Evolutionary conservation across 2,329 filamentous ascomycete genomes (phyloP).

Genomic region (Exophiala viscosa): DNA sequence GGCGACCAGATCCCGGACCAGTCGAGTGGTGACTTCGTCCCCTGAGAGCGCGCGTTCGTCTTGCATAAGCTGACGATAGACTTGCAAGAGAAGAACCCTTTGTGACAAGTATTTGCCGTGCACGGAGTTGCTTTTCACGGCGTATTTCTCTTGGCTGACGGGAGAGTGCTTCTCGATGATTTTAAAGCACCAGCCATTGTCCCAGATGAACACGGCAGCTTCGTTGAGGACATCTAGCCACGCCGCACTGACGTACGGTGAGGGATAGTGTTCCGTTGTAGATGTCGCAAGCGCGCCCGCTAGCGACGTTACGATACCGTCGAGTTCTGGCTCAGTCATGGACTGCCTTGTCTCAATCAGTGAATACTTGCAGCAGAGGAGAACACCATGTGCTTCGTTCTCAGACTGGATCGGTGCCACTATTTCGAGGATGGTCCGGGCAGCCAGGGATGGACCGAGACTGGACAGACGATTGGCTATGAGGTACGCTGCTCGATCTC

Average conservation of each 20-base stretch:
- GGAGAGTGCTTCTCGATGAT: not conserved
- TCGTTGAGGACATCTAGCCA: slow-evolving; percentile 24
- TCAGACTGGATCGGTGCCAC: slow-evolving; percentile 22
- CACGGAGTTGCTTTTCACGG: not conserved
- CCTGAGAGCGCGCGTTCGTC: not conserved
- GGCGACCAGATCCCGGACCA: slow-evolving; percentile 1
- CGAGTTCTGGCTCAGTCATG: slow-evolving; percentile 6
- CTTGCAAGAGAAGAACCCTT: slow-evolving; percentile 6
- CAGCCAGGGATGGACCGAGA: not conserved
- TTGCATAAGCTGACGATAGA: slow-evolving; percentile 7
- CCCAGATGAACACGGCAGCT: slow-evolving; percentile 5
- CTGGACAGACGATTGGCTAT: slow-evolving; percentile 11
- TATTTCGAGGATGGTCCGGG: slow-evolving; percentile 1
- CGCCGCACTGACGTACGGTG: slow-evolving; percentile 20
- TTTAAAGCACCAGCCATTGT: slow-evolving; percentile 4
- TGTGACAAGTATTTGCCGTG: slow-evolving; percentile 11
- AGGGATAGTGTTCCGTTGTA: not conserved
- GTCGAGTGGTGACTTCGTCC: not conserved
- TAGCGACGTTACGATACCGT: slow-evolving; percentile 4
- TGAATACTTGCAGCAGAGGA: slow-evolving; percentile 29
- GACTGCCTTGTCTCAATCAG: slow-evolving; percentile 1
- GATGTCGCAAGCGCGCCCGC: not conserved
- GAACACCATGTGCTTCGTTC: slow-evolving; percentile 41
- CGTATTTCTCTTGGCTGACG: not conserved
- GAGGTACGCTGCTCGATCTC: slow-evolving; percentile 43